A percentile compares a stretch with the other conserved stretches of the same genome.
Conservation (phyloP, 805 yeast genomes). For the Yamadazyma sp. region DNA sequence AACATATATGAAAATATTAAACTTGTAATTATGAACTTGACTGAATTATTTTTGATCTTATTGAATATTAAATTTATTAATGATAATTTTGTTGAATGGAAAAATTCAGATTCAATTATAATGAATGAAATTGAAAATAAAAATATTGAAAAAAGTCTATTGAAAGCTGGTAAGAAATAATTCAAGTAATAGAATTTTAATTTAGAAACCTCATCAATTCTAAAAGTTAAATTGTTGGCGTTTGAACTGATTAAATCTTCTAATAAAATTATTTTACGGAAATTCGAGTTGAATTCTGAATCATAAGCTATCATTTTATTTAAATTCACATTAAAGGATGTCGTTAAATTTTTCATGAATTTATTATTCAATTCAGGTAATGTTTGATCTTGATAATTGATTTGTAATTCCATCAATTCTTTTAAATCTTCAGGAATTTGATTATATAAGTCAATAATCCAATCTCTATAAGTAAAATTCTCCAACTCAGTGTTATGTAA, state of each 20-base stretch:
- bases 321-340: slow-evolving; percentile 49
- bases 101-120: slow-evolving; percentile 69
- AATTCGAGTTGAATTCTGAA: slow-evolving; percentile 52
- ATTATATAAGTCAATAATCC: slow-evolving; percentile 60
- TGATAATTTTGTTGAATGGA: slow-evolving; percentile 67
- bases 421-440: slow-evolving; percentile 39
- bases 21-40: slow-evolving; percentile 38
- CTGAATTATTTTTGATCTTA: slow-evolving; percentile 21
- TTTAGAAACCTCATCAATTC: slow-evolving; percentile 19
- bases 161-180: slow-evolving; percentile 43
- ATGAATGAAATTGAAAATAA: slow-evolving; percentile 47
- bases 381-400: slow-evolving; percentile 17
- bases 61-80: slow-evolving; percentile 51
- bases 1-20: slow-evolving; percentile 62
- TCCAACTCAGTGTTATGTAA: slow-evolving; percentile 29
- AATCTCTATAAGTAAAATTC: slow-evolving; percentile 49
- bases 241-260: slow-evolving; percentile 54
- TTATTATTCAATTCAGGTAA: slow-evolving; percentile 35
- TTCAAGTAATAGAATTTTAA: slow-evolving; percentile 40
- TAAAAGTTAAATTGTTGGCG: slow-evolving; percentile 18
- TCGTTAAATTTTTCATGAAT: slow-evolving; percentile 50
- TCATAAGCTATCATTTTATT: slow-evolving; percentile 53
- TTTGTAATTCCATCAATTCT: slow-evolving; percentile 30
- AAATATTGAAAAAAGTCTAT: slow-evolving; percentile 41
- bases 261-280: slow-evolving; percentile 46